Evolutionary conservation across 2,329 filamentous ascomycete genomes (phyloP), one percentile per base, ranked within the genome.

Genomic region (Talaromyces sp.): DNA sequence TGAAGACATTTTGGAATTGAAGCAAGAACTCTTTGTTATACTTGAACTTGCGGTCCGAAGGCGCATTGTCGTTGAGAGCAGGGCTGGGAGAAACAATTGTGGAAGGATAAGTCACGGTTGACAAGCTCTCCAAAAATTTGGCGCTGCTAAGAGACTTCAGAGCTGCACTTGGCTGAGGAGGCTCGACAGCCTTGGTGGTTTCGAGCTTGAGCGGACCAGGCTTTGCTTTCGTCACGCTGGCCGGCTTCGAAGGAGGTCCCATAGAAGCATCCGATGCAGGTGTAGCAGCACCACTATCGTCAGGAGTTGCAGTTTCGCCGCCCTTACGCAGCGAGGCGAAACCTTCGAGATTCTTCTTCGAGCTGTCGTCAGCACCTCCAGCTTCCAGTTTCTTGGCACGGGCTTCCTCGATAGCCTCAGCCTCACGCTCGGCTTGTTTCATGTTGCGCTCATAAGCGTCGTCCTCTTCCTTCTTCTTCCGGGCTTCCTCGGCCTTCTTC

Each of bases 11-110:
- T 79, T 97, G 91, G 83, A 99, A 99, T 74, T 99, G 95, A 33
- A 99, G 83, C 78, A 99, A 81, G 82, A 99, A 99, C 69, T 89
- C 89, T 70, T 93, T 91, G 78, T 98, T 92, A 77, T 99, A 99
- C 76, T 96, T 93, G 82, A 96, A 96, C 80, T 93, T 94, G 76
- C 89, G 76, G 62, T 79, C 91, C 36, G 86, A 83, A 31, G 91
- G 89, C 16, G 89, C 89, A 64, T 70, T 79, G 47, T 85, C 82
- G 76, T 98, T 99, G 66, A 97, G 80, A 2, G 94, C 91, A 10
- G 94, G 92, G 78, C 97, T 98, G 7, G 95, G 95, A 30, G 93
- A 96, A 64, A 84, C 86, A 74, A 98, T 89, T 60, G 91, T 90
- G 4, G 86, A 80, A 16, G 95, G 94, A 75, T 99, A 99, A 47